Evolutionary conservation across 1,284 basidiomycete genomes (phyloP).

Genomic region (Melampsora abietis-canadensis): DNA sequence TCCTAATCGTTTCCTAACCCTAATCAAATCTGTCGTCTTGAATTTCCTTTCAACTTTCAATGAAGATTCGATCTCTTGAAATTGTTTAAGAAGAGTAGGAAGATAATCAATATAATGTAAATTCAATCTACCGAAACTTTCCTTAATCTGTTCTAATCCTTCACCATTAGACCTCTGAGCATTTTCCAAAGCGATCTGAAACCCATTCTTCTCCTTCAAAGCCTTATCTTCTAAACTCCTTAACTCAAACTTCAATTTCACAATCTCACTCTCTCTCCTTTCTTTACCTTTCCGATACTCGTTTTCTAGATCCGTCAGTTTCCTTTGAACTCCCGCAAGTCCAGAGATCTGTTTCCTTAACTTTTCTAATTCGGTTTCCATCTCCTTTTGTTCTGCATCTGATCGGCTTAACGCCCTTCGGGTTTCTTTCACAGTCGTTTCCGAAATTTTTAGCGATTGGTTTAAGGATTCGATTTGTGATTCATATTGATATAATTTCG

Average conservation of each 20-base stretch:
- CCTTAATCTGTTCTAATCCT: background rate
- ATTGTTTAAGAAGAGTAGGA: constrained; percentile 7
- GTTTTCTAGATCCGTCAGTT: constrained; percentile 20
- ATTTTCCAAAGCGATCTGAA: constrained; percentile 15
- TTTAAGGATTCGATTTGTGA: constrained; percentile 24
- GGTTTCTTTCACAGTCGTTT: constrained; percentile 23
- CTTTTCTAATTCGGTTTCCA: constrained; percentile 13
- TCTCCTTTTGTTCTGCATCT: constrained; percentile 6
- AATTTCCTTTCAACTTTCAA: background rate
- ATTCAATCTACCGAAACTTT: background rate
- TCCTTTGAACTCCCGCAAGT: constrained; percentile 25
- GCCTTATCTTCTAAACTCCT: constrained; percentile 20
- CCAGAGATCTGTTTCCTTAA: constrained; percentile 21
- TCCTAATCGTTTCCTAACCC: constrained; percentile 12
- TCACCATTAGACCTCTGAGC: background rate
- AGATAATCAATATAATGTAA: constrained; percentile 1
- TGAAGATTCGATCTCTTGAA: background rate
- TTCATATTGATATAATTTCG: constrained; percentile 20
- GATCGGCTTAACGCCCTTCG: constrained; percentile 13
- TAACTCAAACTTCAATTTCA: constrained; percentile 20
- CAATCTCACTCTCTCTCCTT: constrained; percentile 23
- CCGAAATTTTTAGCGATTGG: constrained; percentile 23
- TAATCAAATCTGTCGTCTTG: constrained; percentile 5
- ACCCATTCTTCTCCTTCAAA: constrained; percentile 6
- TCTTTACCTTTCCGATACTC: constrained; percentile 37